These are phyloP conservation scores for Beverwykella pulmonaria DNA, from an alignment of 495 filamentous ascomycete genomes.

Conservation along the genomic window DNA sequence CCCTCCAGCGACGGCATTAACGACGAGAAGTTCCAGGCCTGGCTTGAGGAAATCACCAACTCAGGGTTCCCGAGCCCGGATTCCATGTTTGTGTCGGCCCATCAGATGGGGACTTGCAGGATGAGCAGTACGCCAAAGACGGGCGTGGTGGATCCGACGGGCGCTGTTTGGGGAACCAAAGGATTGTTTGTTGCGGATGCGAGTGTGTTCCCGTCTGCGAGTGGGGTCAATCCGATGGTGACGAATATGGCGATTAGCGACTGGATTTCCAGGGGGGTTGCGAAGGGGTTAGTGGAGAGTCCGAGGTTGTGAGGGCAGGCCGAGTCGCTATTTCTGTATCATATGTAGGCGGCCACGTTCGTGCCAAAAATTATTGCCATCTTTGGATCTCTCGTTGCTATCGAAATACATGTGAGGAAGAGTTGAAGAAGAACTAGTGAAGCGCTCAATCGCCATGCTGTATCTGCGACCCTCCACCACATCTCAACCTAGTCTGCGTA, in stretches of 20 bases:
- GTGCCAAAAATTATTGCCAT: too few relatives aligned
- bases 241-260: conserved; percentile 84
- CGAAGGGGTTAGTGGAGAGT: conserved; percentile 40
- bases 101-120: conserved; percentile 90
- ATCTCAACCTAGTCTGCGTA: not conserved
- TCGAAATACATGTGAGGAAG: too few relatives aligned
- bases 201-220: conserved; percentile 85
- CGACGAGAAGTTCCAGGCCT: conserved; percentile 65
- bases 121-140: conserved; percentile 64
- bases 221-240: conserved; percentile 92
- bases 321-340: not conserved
- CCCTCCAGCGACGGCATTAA: conserved; percentile 58
- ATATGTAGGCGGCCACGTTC: not conserved
- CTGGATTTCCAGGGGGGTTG: conserved; percentile 59
- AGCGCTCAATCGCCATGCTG: too few relatives aligned
- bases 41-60: conserved; percentile 61
- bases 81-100: conserved; percentile 63
- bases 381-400: too few relatives aligned
- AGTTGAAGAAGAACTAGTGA: too few relatives aligned
- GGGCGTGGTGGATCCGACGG: conserved; percentile 75
- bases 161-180: conserved; percentile 74
- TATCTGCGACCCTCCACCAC: too few relatives aligned
- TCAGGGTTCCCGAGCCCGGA: conserved; percentile 56
- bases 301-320: conserved; percentile 4
- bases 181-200: conserved; percentile 82